Evolutionary conservation across 805 yeast genomes (phyloP), one percentile per base, ranked within the genome.

Genomic region (Zygosaccharomyces siamensis): DNA sequence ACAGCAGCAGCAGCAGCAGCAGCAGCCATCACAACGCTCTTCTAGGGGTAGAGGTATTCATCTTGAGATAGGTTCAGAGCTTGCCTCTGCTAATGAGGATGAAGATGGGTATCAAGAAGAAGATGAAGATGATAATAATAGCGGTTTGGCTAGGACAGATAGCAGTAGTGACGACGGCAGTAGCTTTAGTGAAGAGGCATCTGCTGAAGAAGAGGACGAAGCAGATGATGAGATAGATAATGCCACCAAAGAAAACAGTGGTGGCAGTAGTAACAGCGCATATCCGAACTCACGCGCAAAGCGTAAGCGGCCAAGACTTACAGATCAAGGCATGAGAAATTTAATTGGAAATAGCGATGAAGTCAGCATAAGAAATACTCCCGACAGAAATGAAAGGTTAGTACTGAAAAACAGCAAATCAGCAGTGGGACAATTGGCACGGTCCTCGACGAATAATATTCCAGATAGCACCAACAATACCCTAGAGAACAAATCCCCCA

Each of bases 51-150:
- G 16, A 14, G 28, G 32, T 40, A 16, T 31, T 26, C 44, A 21
- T 16, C 47, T 55, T 10, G 55, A 51, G 37, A 47, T 54, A 7
- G 58, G 55, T 4, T 48, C 54, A 32, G 50, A 40, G 39, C 27
- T 49, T 43, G 35, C 52, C 46, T 30, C 49, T 46, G 21, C 41
- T 40, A 32, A 51, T 26, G 43, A 47, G 33, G 42, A 50, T 40
- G 48, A 54, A 12, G 56, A 50, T 5, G 59, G 56, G 33, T 48
- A 57, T 44, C 50, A 52, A 44, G 54, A 56, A 37, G 53, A 55
- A 31, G 59, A 57, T 30, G 57, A 52, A 21, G 56, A 53, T 6
- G 44, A 41, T 16, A 36, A 41, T 4, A 41, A 41, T 26, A 41
- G 44, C 16, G 36, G 14, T 16, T 5, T 18, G 7, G 37, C 44